Base-by-base conservation (phyloP, 2,329 filamentous ascomycete species). In the Pseudogymnoascus sp. region DNA sequence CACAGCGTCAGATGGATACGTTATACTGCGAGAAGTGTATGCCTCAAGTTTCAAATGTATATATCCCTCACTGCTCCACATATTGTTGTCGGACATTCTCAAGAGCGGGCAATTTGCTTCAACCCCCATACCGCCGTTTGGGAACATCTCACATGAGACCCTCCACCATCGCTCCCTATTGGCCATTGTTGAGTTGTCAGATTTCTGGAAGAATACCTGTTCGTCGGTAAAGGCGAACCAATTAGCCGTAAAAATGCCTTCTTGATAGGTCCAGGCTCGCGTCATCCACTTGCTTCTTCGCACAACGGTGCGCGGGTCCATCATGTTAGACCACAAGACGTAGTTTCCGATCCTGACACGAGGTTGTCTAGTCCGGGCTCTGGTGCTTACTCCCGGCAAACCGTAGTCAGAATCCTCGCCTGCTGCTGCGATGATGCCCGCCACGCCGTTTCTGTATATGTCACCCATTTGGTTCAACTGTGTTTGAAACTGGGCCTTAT, bases 181-280 rank as follows among this genome's bases (percentile, higher is more conserved):
- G n/a, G 14, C 42, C 21, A 25, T 25, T 3, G 5, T 21, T 23
- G 11, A 31, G 28, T 10, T n/a, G 5, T 25, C 23, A 46, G 42
- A 46, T 46, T 21, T 46, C 61, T 69, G 63, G 53, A 67, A 72
- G 36, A 69, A 72, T 14, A 71, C 61, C 62, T 73, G 67, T 16
- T 72, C 61, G 4, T 72, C 68, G 0, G 71, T 70, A 63, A 76
- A 75, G n/a, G 74, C 67, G 6, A 75, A 66, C 14, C 70, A 65
- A 10, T 73, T 69, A 3, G 63, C 40, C 11, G 70, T 70, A 2
- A 68, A 60, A 28, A 67, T 18, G 10, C 61, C 50, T 53, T 68
- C 67, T 42, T 68, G 67, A 38, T 65, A 67, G 5, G 67, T 68
- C 67, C 67, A 68, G 4, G 56, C 67, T 42, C 67, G 66, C 7